These are phyloP conservation scores for Candolleomyces aberdarensis DNA, from an alignment of 768 basidiomycete genomes.

Conservation along the genomic window DNA sequence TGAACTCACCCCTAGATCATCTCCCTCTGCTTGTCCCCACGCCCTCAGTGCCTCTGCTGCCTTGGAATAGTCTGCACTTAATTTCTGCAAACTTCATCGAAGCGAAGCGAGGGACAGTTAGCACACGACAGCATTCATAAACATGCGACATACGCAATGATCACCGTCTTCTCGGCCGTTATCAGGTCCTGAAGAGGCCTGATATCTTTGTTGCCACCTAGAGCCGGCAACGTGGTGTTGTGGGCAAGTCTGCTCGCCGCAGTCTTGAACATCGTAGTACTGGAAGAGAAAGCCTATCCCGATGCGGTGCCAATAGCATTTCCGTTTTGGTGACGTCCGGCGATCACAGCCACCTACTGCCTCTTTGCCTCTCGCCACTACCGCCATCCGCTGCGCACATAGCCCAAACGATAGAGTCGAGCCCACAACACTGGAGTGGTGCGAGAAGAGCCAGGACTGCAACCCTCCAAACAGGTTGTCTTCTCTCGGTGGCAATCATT, in stretches of 20 bases:
- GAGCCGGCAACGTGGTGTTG: slow-evolving; percentile 75
- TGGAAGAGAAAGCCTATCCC: slow-evolving; percentile 1
- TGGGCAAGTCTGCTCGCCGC: slow-evolving; percentile 86
- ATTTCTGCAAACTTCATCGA: slow-evolving; percentile 52
- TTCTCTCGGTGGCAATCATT: too few species aligned
- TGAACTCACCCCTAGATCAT: slow-evolving; percentile 67
- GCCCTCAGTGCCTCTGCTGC: slow-evolving; percentile 67
- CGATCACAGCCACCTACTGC: neutral
- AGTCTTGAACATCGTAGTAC: slow-evolving; percentile 66
- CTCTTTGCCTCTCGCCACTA: too few species aligned
- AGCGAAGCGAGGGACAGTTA: neutral
- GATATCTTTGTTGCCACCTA: slow-evolving; percentile 72
- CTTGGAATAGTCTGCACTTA: slow-evolving; percentile 62
- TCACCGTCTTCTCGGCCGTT: slow-evolving; percentile 79
- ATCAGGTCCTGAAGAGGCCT: slow-evolving; percentile 86
- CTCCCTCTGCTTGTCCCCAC: slow-evolving; percentile 81
- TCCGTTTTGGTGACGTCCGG: neutral
- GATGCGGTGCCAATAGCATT: neutral
- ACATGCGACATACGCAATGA: slow-evolving; percentile 52
- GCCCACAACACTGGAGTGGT: too few species aligned
- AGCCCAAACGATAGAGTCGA: too few species aligned
- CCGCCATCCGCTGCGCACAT: too few species aligned
- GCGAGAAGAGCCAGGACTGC: too few species aligned
- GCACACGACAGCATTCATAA: neutral
- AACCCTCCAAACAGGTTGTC: too few species aligned